Conservation (phyloP, 345 rosid genomes). For the Ceriops zippeliana region DNA sequence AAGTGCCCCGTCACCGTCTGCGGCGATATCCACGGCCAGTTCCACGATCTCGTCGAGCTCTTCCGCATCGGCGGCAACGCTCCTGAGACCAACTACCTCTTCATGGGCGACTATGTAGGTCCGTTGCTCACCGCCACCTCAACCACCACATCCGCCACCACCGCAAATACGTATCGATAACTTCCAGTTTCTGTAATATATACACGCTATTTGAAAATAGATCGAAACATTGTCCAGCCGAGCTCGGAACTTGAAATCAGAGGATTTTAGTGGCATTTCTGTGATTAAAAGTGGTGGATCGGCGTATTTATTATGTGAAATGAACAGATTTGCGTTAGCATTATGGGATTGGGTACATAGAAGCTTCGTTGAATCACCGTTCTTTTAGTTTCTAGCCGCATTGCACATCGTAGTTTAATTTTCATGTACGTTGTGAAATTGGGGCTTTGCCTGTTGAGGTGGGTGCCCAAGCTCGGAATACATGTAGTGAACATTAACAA, state of each 20-base stretch:
- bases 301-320: no score
- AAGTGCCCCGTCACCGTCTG: constrained; percentile 54
- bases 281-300: not conserved
- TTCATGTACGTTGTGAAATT: no score
- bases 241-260: not conserved
- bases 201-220: not conserved
- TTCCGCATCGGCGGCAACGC: constrained; percentile 53
- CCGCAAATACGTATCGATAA: no score
- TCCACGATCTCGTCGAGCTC: constrained; percentile 54
- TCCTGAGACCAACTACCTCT: constrained; percentile 51
- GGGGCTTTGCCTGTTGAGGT: no score
- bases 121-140: not conserved
- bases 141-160: no score
- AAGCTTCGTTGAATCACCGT: no score
- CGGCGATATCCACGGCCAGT: constrained; percentile 54
- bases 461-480: no score
- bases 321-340: no score
- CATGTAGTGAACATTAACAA: not conserved
- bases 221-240: not conserved
- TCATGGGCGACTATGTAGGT: constrained; percentile 61
- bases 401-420: no score
- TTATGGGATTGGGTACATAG: no score
- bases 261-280: not conserved
- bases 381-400: no score
- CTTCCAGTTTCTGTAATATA: not conserved